A percentile compares a stretch with the other conserved stretches of the same genome.
These are phyloP conservation scores for Tarenaya hassleriana DNA, from an alignment of 345 rosid species.

Conservation along the genomic window DNA sequence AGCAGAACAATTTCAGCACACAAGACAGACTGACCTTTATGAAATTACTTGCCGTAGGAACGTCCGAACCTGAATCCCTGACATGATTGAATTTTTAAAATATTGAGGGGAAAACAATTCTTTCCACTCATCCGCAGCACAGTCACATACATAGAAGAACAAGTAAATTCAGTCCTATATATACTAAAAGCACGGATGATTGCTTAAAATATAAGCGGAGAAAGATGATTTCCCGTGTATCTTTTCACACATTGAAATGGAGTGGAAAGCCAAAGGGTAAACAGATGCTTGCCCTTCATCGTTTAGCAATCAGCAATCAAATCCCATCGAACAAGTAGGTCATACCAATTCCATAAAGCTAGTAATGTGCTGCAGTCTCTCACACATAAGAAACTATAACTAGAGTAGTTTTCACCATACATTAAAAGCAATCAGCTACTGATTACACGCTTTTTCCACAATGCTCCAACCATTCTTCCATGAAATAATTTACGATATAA, in stretches of 20 bases:
- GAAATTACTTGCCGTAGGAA: conserved; percentile 41
- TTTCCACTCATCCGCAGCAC: neutral
- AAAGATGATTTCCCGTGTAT: neutral
- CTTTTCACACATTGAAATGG: neutral
- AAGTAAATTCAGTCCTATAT: conserved; percentile 9
- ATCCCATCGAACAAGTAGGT: neutral
- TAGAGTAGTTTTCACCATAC: too few species aligned
- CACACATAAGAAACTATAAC: neutral
- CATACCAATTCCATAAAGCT: neutral
- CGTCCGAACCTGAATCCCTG: conserved; percentile 54
- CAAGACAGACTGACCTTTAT: conserved; percentile 46
- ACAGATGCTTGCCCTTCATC: neutral
- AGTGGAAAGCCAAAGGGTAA: too few species aligned
- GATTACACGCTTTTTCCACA: too few species aligned
- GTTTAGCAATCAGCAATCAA: conserved; percentile 9
- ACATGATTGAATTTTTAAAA: conserved; percentile 14
- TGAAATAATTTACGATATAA: too few species aligned
- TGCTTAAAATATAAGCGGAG: neutral
- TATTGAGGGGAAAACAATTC: neutral
- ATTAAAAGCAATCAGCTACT: too few species aligned
- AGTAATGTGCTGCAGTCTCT: conserved; percentile 3
- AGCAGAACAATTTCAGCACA: conserved; percentile 1
- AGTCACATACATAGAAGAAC: neutral
- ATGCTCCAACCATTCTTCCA: too few species aligned
- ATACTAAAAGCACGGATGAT: neutral